Evolutionary conservation across 2,329 filamentous ascomycete genomes (phyloP).

Genomic region (Sphaerulina populicola): DNA sequence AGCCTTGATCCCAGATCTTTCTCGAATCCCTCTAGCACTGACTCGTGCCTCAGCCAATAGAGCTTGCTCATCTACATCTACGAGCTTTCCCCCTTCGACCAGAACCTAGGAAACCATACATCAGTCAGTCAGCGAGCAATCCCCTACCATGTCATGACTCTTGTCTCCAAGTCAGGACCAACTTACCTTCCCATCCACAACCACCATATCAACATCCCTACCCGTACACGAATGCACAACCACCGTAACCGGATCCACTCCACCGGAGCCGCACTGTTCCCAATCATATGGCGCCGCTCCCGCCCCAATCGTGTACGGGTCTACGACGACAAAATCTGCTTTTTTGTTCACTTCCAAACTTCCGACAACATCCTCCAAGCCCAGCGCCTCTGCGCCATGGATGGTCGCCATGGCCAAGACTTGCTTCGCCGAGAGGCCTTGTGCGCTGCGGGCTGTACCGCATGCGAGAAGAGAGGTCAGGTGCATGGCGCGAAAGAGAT

Average conservation of each 20-base stretch:
- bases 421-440: slow-evolving; percentile 42
- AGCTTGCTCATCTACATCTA: slow-evolving; percentile 1
- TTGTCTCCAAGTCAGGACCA: neutral
- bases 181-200: slow-evolving; percentile 34
- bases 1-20: neutral
- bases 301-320: slow-evolving; percentile 24
- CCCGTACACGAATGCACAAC: slow-evolving; percentile 41
- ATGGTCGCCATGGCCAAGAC: slow-evolving; percentile 48
- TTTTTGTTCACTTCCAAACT: slow-evolving; percentile 40
- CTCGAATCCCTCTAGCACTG: neutral
- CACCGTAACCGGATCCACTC: slow-evolving; percentile 32
- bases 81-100: slow-evolving; percentile 22
- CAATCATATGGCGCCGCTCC: slow-evolving; percentile 19
- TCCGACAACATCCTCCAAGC: slow-evolving; percentile 34
- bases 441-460: slow-evolving; percentile 32
- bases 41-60: neutral
- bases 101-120: slow-evolving; percentile 25
- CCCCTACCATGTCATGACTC: neutral
- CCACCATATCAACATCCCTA: slow-evolving; percentile 39
- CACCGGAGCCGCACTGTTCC: slow-evolving; percentile 1
- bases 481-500: slow-evolving; percentile 48
- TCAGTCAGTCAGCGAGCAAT: neutral
- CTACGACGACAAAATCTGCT: slow-evolving; percentile 37
- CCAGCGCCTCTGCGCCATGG: slow-evolving; percentile 43
- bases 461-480: slow-evolving; percentile 45